Conservation (phyloP, 805 yeast species). For the Clavispora asparagi region DNA sequence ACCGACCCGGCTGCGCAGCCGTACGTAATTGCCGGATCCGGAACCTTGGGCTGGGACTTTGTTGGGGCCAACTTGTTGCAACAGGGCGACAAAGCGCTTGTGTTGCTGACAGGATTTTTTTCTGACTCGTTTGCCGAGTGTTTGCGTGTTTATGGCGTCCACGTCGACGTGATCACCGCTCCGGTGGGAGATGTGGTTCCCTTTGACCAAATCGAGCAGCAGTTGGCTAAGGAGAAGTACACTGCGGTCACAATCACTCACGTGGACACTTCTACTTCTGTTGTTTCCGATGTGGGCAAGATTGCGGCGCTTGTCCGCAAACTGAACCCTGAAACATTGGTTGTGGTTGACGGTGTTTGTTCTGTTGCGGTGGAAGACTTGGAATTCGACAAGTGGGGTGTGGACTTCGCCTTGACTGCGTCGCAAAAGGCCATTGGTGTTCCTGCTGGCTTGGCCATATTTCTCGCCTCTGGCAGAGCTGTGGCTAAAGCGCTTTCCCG, state of each 20-base stretch:
- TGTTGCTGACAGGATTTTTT: conserved; percentile 87
- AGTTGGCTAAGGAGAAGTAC: conserved; percentile 51
- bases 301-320: conserved; percentile 57
- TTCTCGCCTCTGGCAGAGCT: conserved; percentile 73
- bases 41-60: conserved; percentile 94
- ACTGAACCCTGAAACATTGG: conserved; percentile 71
- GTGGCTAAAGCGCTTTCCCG: conserved; percentile 51
- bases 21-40: conserved; percentile 80
- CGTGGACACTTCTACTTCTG: conserved; percentile 97
- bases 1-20: conserved; percentile 67
- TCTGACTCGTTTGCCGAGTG: conserved; percentile 78
- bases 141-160: conserved; percentile 64
- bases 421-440: conserved; percentile 95
- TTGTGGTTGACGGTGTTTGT: conserved; percentile 92
- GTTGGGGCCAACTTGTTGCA: conserved; percentile 69
- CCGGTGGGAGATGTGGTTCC: conserved; percentile 70
- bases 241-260: conserved; percentile 81
- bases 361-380: conserved; percentile 86
- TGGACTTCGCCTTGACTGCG: conserved; percentile 85
- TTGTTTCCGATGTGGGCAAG: conserved; percentile 63
- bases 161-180: conserved; percentile 71
- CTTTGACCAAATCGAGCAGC: conserved; percentile 47
- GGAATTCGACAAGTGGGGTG: conserved; percentile 82
- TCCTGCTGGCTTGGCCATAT: conserved; percentile 85
- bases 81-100: conserved; percentile 64